A percentile compares a stretch with the other conserved stretches of the same genome.
These are phyloP conservation scores for Colletotrichum sp. DNA, from an alignment of 2,329 filamentous ascomycete species.

Conservation along the genomic window DNA sequence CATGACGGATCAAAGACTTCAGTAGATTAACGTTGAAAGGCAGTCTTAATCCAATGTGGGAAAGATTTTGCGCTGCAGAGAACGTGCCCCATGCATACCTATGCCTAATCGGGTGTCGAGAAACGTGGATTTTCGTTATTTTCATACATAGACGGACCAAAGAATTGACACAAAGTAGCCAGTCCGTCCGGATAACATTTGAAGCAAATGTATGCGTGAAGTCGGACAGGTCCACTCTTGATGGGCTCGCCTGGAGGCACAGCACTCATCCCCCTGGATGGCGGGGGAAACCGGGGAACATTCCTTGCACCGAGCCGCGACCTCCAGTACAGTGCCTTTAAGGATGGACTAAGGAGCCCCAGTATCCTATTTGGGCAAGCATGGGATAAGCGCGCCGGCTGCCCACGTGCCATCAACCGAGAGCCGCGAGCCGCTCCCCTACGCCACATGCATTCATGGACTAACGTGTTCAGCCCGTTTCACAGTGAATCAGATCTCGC, in stretches of 20 bases:
- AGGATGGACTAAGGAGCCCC: background rate
- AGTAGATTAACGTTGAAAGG: background rate
- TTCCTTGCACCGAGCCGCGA: background rate
- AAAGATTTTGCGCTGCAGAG: background rate
- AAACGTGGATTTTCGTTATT: background rate
- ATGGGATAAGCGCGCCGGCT: background rate
- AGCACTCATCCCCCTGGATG: background rate
- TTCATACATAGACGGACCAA: fast-evolving
- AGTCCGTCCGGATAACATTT: background rate
- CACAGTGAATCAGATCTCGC: background rate
- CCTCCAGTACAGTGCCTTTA: background rate
- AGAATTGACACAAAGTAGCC: too few relatives aligned
- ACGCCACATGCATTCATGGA: background rate
- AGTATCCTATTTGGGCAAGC: background rate
- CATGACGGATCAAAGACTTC: fast-evolving
- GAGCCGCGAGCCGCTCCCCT: background rate
- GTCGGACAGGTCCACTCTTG: background rate
- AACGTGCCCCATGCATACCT: background rate
- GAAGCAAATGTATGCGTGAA: background rate
- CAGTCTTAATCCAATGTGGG: background rate
- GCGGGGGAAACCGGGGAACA: background rate
- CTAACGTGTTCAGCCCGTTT: background rate
- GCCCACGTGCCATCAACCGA: background rate
- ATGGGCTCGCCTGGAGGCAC: background rate
- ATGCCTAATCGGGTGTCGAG: background rate